Percentiles rank a stretch among this genome's conserved stretches.
These are phyloP conservation scores for Lipomyces orientalis DNA, from an alignment of 805 yeast species.

Conservation along the genomic window DNA sequence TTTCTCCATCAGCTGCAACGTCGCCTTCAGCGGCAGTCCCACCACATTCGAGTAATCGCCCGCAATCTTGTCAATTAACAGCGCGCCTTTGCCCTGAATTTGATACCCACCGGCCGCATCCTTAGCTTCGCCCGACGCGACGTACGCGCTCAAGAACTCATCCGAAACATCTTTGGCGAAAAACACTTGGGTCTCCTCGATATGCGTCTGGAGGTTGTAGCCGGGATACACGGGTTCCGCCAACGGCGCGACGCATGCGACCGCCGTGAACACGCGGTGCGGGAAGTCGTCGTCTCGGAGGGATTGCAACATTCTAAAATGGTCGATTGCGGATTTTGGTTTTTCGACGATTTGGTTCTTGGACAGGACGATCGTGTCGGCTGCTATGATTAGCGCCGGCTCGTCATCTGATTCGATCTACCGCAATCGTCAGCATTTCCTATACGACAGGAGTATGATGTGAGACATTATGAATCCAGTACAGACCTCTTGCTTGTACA, in stretches of 20 bases:
- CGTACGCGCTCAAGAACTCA: slow-evolving; percentile 65
- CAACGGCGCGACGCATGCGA: slow-evolving; percentile 53
- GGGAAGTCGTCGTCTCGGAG: slow-evolving; percentile 55
- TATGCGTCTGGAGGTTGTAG: slow-evolving; percentile 48
- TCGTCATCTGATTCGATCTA: slow-evolving; percentile 45
- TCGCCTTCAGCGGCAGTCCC: slow-evolving; percentile 76
- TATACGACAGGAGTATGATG: neutral
- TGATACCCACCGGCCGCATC: slow-evolving; percentile 93
- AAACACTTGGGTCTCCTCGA: slow-evolving; percentile 52
- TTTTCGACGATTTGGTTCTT: slow-evolving; percentile 74
- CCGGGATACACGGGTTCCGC: slow-evolving; percentile 52
- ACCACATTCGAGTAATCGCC: slow-evolving; percentile 90
- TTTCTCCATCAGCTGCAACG: slow-evolving; percentile 55
- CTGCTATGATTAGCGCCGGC: slow-evolving; percentile 53
- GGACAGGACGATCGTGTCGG: slow-evolving; percentile 78
- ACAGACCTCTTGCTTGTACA: slow-evolving; percentile 53
- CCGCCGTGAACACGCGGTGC: slow-evolving; percentile 61
- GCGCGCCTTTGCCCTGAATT: slow-evolving; percentile 70
- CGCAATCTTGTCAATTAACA: slow-evolving; percentile 62
- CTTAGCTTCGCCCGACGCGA: slow-evolving; percentile 71
- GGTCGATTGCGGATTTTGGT: slow-evolving; percentile 64
- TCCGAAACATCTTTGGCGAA: slow-evolving; percentile 54
- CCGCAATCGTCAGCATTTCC: neutral
- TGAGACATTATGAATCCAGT: slow-evolving; percentile 9
- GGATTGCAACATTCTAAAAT: slow-evolving; percentile 55